Percentiles rank a stretch among this genome's conserved stretches.
Conservation (phyloP, 169 alveolate species). For the Plasmodium malariae region DNA sequence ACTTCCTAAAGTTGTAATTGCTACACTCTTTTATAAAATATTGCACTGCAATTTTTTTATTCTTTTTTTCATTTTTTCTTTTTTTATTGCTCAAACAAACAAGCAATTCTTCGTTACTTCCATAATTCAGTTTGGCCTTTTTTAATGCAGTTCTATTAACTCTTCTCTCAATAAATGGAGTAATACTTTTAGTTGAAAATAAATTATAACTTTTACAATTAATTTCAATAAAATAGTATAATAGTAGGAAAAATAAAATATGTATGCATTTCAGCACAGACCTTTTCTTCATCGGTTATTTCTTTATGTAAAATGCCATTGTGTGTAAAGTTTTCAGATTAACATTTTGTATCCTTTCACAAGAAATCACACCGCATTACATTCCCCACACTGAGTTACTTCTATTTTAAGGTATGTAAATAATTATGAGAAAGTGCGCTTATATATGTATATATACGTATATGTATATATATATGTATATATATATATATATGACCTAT, state of each 20-base stretch:
- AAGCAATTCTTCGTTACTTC: background rate
- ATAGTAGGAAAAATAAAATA: background rate
- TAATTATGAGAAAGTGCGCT: too few species aligned
- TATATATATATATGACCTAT: too few species aligned
- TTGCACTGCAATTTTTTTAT: background rate
- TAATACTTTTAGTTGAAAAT: background rate
- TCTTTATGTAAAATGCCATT: too few species aligned
- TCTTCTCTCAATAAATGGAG: background rate
- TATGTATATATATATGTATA: too few species aligned
- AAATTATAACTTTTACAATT: constrained; percentile 15
- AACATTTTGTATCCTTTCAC: too few species aligned
- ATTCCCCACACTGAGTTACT: too few species aligned
- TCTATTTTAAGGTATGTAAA: too few species aligned
- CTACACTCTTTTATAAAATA: background rate
- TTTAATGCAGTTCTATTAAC: background rate
- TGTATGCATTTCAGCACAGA: background rate
- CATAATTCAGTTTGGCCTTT: background rate
- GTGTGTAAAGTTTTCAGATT: too few species aligned
- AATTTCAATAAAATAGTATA: background rate
- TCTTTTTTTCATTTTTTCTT: background rate
- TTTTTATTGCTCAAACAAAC: background rate
- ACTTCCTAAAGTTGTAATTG: background rate
- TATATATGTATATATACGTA: too few species aligned
- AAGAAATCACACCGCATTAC: too few species aligned
- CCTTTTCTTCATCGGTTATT: too few species aligned